phyloP scores from a whole-genome alignment of 345 rosid species.

The Lepidium africanum region DNA sequence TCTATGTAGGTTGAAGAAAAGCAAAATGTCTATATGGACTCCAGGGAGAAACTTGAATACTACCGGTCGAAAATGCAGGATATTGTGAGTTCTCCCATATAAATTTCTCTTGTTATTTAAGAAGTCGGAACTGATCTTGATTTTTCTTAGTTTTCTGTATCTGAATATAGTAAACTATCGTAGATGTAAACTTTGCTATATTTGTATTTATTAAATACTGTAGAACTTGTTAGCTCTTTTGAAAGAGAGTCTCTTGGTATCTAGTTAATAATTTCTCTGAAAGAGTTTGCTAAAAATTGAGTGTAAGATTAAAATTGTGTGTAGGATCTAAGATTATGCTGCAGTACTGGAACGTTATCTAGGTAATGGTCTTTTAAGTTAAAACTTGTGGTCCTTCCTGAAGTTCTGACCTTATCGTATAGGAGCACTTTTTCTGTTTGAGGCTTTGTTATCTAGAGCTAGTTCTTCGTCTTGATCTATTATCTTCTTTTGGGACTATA shows the following conservation, averaged over 20 bases:
- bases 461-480: neutral
- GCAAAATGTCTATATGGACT: conserved; percentile 66
- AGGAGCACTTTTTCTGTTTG: neutral
- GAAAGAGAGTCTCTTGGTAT: neutral
- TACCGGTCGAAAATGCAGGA: conserved; percentile 94
- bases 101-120: conserved; percentile 6
- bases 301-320: neutral
- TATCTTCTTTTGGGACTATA: neutral
- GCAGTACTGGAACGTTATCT: neutral
- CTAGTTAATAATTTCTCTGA: neutral
- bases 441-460: conserved; percentile 3
- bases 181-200: neutral
- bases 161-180: neutral
- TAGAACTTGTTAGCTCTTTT: neutral
- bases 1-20: conserved; percentile 48
- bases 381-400: neutral
- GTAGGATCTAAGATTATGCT: neutral
- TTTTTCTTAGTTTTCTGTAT: neutral
- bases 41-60: conserved; percentile 87
- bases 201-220: neutral
- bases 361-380: neutral
- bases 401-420: neutral
- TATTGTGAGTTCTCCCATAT: conserved; percentile 60
- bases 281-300: neutral
- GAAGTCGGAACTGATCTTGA: neutral